Evolutionary conservation across 1,139 yeast species (phyloP).

Genomic region (Debaryomyces singareniensis): DNA sequence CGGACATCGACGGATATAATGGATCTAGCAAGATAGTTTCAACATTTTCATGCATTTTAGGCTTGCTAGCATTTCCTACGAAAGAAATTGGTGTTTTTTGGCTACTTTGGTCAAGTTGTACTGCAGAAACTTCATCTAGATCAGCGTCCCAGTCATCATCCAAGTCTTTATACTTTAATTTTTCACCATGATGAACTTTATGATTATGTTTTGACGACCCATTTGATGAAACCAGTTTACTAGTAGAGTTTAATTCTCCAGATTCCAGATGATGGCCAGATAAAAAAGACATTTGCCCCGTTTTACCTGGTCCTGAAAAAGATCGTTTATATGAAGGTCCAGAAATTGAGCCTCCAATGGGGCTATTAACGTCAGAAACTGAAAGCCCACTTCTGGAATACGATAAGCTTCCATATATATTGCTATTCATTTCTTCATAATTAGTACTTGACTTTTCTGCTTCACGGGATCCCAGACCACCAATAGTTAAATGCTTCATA

Average conservation of each 20-base stretch:
- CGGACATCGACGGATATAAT: conserved; percentile 31
- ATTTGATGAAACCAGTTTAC: conserved; percentile 1
- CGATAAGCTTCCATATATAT: conserved; percentile 34
- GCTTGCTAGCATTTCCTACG: background rate
- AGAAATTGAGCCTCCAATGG: conserved; percentile 4
- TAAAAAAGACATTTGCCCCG: no score
- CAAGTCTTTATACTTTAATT: conserved; percentile 44
- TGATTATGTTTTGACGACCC: conserved; percentile 3
- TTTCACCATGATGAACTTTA: background rate
- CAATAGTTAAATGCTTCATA: conserved; percentile 42
- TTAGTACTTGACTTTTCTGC: conserved; percentile 10
- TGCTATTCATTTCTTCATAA: conserved; percentile 27
- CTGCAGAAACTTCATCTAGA: conserved; percentile 46
- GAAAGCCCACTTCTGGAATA: conserved; percentile 4
- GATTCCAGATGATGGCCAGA: no score
- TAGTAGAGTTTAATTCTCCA: no score
- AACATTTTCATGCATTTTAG: background rate
- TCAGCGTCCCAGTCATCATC: conserved; percentile 95
- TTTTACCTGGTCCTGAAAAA: conserved; percentile 1
- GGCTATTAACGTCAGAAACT: conserved; percentile 5
- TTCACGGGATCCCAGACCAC: conserved; percentile 8
- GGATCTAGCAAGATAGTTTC: conserved; percentile 34
- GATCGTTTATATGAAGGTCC: background rate
- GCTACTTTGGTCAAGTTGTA: conserved; percentile 3
- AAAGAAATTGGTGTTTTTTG: no score